Evolutionary conservation across 1,139 yeast species (phyloP), one percentile per base, ranked within the genome.

Genomic region (Sugiyamaella sp.): DNA sequence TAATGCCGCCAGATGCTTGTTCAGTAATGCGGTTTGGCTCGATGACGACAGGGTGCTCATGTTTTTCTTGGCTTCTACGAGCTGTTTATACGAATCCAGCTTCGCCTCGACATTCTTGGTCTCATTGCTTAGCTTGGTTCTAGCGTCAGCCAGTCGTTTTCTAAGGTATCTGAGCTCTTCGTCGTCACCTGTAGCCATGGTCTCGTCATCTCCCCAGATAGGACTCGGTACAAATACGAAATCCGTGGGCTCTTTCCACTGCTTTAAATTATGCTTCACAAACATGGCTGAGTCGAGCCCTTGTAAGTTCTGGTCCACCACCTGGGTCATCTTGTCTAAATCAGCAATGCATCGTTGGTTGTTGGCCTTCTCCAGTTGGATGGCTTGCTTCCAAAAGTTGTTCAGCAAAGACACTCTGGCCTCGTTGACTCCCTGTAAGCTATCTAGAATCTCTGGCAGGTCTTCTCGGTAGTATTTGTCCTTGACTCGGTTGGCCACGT

Each of bases 151-250:
- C 57, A 93, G 75, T 53, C 77, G 74, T 56, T 80, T 79, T 65
- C 86, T 84, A 66, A 93, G 75, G 49, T 79, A 81, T 16, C 83
- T 78, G 60, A 89, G 75, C 62, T 89, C 93, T 1, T 80, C 79
- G 40, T 81, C 84, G 32, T 75, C 73, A 17, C 80, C 78, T 1
- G 81, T 79, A 14, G 84, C 75, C 73, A 93, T 82, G 46, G 81
- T 76, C 60, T 90, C 96, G 69, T 93, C 97, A 66, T 93, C 99
- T 70, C 91, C 98, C 99, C 99, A 95, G 48, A 95, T 86, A 32
- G 91, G 84, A 39, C 96, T 85, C 0, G 98, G 97, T 60, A 89
- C 80, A 65, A 86, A 95, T 61, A 81, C 80, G 66, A 86, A 89
- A 70, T 93, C 98, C 4, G 74, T 74, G 0, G 98, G 99, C 64